Base-by-base conservation (phyloP, 345 rosid species). In the Linum trigynum region DNA sequence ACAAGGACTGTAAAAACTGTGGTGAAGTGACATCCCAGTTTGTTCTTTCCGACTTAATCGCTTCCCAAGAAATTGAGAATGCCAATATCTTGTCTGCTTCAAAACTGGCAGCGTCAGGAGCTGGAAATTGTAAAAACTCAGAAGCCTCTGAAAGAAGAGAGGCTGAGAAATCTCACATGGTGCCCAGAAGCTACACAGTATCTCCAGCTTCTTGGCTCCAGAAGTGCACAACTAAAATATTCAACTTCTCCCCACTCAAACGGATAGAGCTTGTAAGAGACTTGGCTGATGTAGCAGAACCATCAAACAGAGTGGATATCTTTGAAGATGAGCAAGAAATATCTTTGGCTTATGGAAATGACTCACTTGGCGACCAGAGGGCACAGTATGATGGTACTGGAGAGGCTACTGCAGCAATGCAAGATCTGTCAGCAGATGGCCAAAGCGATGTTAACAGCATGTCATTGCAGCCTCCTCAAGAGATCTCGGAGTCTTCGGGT, bases 221-320 rank as follows among this genome's bases (percentile, higher is more conserved):
- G 63, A 84, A 85, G 70, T 90, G 97, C 80, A 90, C 94, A 38
- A 84, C 97, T 43, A 90, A 80, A 76, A 81, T 94, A 67, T 83
- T 90, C 7, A 85, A 72, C 48, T 70, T 90, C 39, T 90, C 99
- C 55, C 96, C 99, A 1, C 72, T 77, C 38, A 88, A 86, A 80
- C 79, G 57, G 75, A 9, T 62, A 38, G 91, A 81, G 63, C 65
- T 74, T 39, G 59, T 72, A 55, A 70, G 67, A 61, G 71, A 78
- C 65, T 66, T 82, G 76, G 65, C 62, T 39, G 71, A 77, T 62
- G 14, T 63, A 40, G 75, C 76, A 71, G 83, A 78, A 41, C 74
- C 71, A 38, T 79, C 83, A 43, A 78, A 75, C 70, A 73, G 68
- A 55, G 65, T 76, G 58, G 72, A 72, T 66, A 58, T 61, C 45